These are phyloP conservation scores for Verbena officinalis DNA, from an alignment of 257 asterid genomes.

Conservation along the genomic window DNA sequence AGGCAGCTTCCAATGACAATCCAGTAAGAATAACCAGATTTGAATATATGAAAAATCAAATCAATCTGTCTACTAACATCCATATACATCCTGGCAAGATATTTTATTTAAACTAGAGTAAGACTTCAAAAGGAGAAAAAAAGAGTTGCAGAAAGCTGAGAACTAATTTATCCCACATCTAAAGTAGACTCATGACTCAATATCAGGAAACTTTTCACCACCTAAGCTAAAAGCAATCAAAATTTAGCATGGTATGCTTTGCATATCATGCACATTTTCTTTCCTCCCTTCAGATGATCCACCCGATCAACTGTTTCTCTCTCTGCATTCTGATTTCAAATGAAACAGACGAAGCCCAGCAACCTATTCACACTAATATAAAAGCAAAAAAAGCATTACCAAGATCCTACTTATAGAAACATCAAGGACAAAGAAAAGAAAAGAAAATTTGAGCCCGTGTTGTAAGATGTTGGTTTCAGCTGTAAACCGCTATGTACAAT, in stretches of 20 bases:
- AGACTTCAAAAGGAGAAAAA: conserved; percentile 15
- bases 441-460: conserved; percentile 29
- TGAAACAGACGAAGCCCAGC: conserved; percentile 15
- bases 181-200: conserved; percentile 7
- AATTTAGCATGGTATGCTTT: conserved; percentile 43
- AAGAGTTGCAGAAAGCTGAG: conserved; percentile 30
- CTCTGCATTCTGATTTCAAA: neutral
- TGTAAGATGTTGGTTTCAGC: conserved; percentile 28
- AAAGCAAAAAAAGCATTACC: conserved; percentile 21
- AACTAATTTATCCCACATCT: conserved; percentile 26
- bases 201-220: conserved; percentile 18
- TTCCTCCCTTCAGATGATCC: conserved; percentile 30
- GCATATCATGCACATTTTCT: conserved; percentile 45
- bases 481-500: conserved; percentile 47
- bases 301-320: neutral
- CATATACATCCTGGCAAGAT: conserved; percentile 16
- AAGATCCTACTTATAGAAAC: conserved; percentile 31
- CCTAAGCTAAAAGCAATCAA: conserved; percentile 50
- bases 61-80: conserved; percentile 36
- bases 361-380: conserved; percentile 35
- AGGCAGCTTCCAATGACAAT: neutral
- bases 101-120: conserved; percentile 37
- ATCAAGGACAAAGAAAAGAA: neutral
- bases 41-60: conserved; percentile 28
- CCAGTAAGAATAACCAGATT: conserved; percentile 21